Base-by-base conservation (phyloP, 139 green algal species). In the Chlamydomonas incerta region DNA sequence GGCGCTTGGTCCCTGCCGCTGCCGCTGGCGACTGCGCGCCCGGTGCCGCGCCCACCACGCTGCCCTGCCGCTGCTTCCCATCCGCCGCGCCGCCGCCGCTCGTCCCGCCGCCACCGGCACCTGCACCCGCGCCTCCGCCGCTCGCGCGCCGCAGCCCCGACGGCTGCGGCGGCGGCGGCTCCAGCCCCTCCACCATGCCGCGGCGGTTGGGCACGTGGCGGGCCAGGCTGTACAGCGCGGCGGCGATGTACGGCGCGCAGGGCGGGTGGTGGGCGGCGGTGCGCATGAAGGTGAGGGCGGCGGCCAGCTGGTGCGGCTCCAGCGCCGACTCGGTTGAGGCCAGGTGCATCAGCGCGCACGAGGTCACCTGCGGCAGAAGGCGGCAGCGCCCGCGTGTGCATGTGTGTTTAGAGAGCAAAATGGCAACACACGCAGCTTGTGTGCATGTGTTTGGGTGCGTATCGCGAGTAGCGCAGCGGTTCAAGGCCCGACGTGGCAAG, bases 141-240 rank as follows among this genome's bases (percentile, higher is more conserved):
- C 66, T n/a, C 20, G 9, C 10, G 50, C 3, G 6, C 4, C 8
- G 28, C 58, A 6, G 9, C 24, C 66, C 41, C 33, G n/a, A n/a
- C n/a, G n/a, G n/a, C n/a, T n/a, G 47, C 20, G 47, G 65, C 46
- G 28, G 26, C 31, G 50, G 34, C 34, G 80, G 21, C 5, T 58
- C n/a, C 24, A 77, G 50, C 33, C 80, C 80, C 80, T 85, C 66
- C 60, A 85, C 66, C 46, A 85, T 37, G 52, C 50, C 70, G 33
- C 80, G 80, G 1, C 80, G 80, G 80, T 85, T 85, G 47, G 23
- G 50, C 31, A 76, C 67, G 66, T 77, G 80, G 50, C 80, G 80
- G 0, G 31, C 9, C 8, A 85, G 80, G 66, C 50, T 68, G 67
- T 85, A 85, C 63, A 41, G 50, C 23, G 80, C 80, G 13, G 80